These are phyloP conservation scores for Lecanosticta acicola DNA, from an alignment of 2,329 filamentous ascomycete species.

Conservation along the genomic window DNA sequence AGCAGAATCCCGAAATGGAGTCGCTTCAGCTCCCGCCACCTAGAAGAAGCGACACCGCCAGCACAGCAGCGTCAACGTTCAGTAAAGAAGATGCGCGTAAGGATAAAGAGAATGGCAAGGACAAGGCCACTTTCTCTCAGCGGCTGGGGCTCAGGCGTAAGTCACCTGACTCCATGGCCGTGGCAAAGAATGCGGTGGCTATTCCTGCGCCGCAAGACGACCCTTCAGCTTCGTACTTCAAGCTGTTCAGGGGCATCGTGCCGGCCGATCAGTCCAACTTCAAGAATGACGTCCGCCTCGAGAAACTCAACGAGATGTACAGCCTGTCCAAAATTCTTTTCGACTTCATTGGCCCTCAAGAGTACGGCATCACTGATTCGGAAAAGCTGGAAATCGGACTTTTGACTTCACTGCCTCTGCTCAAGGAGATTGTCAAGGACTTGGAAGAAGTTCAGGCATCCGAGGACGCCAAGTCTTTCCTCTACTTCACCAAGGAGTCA, in stretches of 20 bases:
- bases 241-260: slow-evolving; percentile 71
- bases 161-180: slow-evolving; percentile 39
- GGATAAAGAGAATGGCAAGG: slow-evolving; percentile 12
- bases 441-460: slow-evolving; percentile 96
- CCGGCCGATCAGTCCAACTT: slow-evolving; percentile 52
- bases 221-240: slow-evolving; percentile 69
- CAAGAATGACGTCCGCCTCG: slow-evolving; percentile 77
- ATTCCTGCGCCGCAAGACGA: slow-evolving; percentile 27
- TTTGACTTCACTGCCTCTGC: slow-evolving; percentile 81
- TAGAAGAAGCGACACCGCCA: slow-evolving; percentile 19
- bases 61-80: slow-evolving; percentile 11
- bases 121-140: slow-evolving; percentile 35
- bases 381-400: slow-evolving; percentile 99
- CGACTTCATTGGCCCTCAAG: slow-evolving; percentile 96
- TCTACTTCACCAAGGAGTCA: slow-evolving; percentile 99
- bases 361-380: slow-evolving; percentile 91
- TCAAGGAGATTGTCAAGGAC: slow-evolving; percentile 95
- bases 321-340: slow-evolving; percentile 91
- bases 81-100: slow-evolving; percentile 7
- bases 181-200: slow-evolving; percentile 12
- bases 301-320: slow-evolving; percentile 87
- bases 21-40: slow-evolving; percentile 17
- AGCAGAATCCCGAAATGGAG: slow-evolving; percentile 10
- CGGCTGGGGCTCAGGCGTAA: slow-evolving; percentile 50
- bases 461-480: slow-evolving; percentile 88